Evolutionary conservation across 2,329 filamentous ascomycete genomes (phyloP), one percentile per base, ranked within the genome.

Genomic region (Trichophyton rubrum): DNA sequence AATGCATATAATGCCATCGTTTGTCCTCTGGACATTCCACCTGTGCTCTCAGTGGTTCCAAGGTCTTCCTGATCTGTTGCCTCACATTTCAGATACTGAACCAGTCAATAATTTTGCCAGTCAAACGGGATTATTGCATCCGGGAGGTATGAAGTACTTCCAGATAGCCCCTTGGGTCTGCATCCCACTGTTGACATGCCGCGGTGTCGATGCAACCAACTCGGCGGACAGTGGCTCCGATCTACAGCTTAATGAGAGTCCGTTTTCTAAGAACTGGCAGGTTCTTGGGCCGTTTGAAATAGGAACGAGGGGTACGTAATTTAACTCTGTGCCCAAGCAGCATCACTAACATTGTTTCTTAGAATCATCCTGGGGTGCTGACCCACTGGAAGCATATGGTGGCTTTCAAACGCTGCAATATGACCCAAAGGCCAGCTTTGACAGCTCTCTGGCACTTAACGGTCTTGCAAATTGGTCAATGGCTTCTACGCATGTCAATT

Each of bases 291-390:
- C 81, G 6, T 84, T 83, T 65, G 77, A 79, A 64, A 78, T 80
- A 60, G 82, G 82, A 62, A 84, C 80, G 60, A 73, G 81, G 79
- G 81, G 81, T 79, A 75, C 67, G 75, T 68, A 17, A 7, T 38
- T 40, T 38, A 33, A 30, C 9, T 51, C 15, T 43, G 5, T 43
- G 15, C 15, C 40, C 3, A 6, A 43, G 3, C n/a, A 43, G 6
- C 5, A 43, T n/a, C 51, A 45, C 27, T 51, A 24, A 41, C 49
- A 45, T 30, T 24, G 38, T 17, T 24, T 33, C 9, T 22, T 61
- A 82, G 82, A 84, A 71, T 79, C 79, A 22, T 72, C 78, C 27
- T 84, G 81, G 81, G 81, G 81, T 43, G 77, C 81, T 35, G 82
- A 84, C 71, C 82, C 81, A 41, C 71, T 84, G 45, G 80, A 83